These are phyloP conservation scores for Corinectria fuckeliana DNA, from an alignment of 2,329 filamentous ascomycete genomes.

Conservation along the genomic window DNA sequence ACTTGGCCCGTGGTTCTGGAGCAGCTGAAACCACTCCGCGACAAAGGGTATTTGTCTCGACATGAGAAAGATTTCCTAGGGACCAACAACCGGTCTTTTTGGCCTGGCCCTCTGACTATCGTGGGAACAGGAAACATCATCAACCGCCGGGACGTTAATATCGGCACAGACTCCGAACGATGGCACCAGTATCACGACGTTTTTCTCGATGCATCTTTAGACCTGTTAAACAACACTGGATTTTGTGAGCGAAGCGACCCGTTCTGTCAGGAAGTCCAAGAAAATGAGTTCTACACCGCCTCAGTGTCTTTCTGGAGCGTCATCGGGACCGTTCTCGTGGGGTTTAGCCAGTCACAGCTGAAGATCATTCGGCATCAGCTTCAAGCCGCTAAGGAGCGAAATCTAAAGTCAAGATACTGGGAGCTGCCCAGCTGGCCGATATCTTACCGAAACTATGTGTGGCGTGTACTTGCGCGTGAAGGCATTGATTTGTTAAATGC, in stretches of 20 bases:
- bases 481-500: slow-evolving; percentile 67
- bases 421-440: slow-evolving; percentile 65
- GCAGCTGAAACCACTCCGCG: slow-evolving; percentile 61
- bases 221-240: slow-evolving; percentile 39
- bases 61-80: slow-evolving; percentile 51
- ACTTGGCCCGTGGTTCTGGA: slow-evolving; percentile 37
- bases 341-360: slow-evolving; percentile 50
- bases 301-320: slow-evolving; percentile 60
- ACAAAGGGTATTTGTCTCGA: slow-evolving; percentile 61
- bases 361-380: slow-evolving; percentile 52
- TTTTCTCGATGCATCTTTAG: slow-evolving; percentile 71
- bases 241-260: slow-evolving; percentile 17
- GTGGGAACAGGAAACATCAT: slow-evolving; percentile 67
- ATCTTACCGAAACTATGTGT: slow-evolving; percentile 60
- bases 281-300: slow-evolving; percentile 69
- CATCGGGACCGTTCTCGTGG: slow-evolving; percentile 54
- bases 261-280: slow-evolving; percentile 13
- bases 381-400: slow-evolving; percentile 54
- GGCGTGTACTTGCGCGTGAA: slow-evolving; percentile 60
- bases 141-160: slow-evolving; percentile 28
- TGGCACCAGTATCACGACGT: slow-evolving; percentile 54
- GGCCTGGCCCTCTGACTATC: slow-evolving; percentile 64
- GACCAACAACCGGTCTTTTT: slow-evolving; percentile 45
- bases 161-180: slow-evolving; percentile 13
- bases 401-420: slow-evolving; percentile 67